phyloP scores from a whole-genome alignment of 768 basidiomycete genomes.

The Trametes sanguinea region DNA sequence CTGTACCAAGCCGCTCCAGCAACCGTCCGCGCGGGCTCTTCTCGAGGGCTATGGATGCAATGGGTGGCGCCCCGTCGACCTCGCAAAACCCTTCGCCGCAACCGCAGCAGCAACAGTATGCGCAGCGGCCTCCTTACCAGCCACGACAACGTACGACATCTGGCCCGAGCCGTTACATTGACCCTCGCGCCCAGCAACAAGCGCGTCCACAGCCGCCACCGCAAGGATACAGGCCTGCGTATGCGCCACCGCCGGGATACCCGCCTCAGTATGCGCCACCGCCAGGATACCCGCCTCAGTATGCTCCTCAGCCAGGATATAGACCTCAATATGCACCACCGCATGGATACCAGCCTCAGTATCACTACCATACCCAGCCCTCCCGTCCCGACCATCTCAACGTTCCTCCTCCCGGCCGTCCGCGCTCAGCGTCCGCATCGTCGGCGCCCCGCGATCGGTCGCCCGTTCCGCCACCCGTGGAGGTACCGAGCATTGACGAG shows the following conservation, averaged over 20 bases:
- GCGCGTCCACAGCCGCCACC: constrained; percentile 6
- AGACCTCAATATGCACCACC: constrained; percentile 1
- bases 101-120: constrained; percentile 13
- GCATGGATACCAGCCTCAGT: constrained; percentile 11
- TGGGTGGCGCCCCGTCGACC: constrained; percentile 24
- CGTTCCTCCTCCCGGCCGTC: constrained; percentile 29
- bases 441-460: constrained; percentile 9
- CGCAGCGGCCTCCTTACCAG: constrained; percentile 24
- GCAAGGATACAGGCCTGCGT: not conserved
- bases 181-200: constrained; percentile 42
- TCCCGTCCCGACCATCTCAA: constrained; percentile 24
- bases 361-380: constrained; percentile 12
- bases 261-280: not conserved
- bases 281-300: not conserved
- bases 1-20: constrained; percentile 50
- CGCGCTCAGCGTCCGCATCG: constrained; percentile 44
- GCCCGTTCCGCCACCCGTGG: constrained; percentile 30
- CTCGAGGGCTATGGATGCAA: constrained; percentile 43
- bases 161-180: constrained; percentile 45
- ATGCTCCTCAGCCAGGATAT: constrained; percentile 1
- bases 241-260: not conserved
- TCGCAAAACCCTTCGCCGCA: constrained; percentile 28
- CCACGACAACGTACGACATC: constrained; percentile 32
- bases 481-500: constrained; percentile 62
- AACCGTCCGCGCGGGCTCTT: constrained; percentile 44